These are phyloP conservation scores for Cercospora sojina DNA, from an alignment of 2,329 filamentous ascomycete genomes.

Conservation along the genomic window DNA sequence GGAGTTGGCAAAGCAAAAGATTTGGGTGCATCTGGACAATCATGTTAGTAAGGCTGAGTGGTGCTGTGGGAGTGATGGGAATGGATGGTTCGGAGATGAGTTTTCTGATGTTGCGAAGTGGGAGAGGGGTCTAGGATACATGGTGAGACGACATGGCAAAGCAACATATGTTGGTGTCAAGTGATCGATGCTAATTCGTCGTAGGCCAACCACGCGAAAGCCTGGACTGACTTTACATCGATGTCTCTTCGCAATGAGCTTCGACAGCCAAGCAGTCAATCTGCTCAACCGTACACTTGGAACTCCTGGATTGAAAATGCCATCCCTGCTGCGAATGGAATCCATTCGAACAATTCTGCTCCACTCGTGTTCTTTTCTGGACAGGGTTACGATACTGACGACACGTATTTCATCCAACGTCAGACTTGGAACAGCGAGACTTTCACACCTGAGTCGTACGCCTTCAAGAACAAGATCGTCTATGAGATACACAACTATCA, in stretches of 20 bases:
- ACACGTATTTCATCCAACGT: slow-evolving; percentile 46
- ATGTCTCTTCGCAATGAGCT: slow-evolving; percentile 58
- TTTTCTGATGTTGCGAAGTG: slow-evolving; percentile 61
- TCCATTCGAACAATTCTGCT: slow-evolving; percentile 53
- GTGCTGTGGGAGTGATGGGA: slow-evolving; percentile 55
- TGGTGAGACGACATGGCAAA: slow-evolving; percentile 44
- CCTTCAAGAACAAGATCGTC: slow-evolving; percentile 54
- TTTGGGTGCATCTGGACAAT: slow-evolving; percentile 63
- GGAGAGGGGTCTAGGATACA: slow-evolving; percentile 59
- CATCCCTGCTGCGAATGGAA: slow-evolving; percentile 51
- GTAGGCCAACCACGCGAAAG: slow-evolving; percentile 42
- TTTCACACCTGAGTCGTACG: slow-evolving; percentile 52
- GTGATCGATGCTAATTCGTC: not conserved
- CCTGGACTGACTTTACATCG: slow-evolving; percentile 51
- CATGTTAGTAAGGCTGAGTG: slow-evolving; percentile 58
- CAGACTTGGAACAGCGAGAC: slow-evolving; percentile 42
- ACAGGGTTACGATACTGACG: slow-evolving; percentile 56
- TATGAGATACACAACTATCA: slow-evolving; percentile 64
- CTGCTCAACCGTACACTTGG: slow-evolving; percentile 37
- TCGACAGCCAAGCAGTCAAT: slow-evolving; percentile 40
- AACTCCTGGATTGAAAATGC: slow-evolving; percentile 47
- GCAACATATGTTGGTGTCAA: not conserved
- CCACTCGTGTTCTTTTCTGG: slow-evolving; percentile 61
- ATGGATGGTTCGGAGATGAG: slow-evolving; percentile 53
- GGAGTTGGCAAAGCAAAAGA: slow-evolving; percentile 51